phyloP scores from a whole-genome alignment of 2,329 filamentous ascomycete species.

The Fusarium coffeatum region DNA sequence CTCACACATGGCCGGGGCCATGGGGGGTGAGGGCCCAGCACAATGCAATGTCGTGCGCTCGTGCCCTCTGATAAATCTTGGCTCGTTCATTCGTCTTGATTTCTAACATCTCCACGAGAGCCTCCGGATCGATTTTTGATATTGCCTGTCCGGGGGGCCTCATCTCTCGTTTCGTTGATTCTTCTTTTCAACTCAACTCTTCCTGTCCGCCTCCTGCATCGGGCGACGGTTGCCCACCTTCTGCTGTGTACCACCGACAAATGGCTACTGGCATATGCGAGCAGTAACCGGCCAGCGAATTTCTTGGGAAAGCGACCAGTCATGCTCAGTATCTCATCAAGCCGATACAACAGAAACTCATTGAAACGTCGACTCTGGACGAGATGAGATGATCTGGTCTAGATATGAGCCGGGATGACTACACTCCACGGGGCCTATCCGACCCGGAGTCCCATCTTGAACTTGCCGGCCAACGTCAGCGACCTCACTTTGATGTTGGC shows the following conservation, averaged over 20 bases:
- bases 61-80: conserved; percentile 49
- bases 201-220: conserved; percentile 33
- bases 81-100: conserved; percentile 46
- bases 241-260: conserved; percentile 41
- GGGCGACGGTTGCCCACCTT: conserved; percentile 40
- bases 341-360: conserved; percentile 41
- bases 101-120: conserved; percentile 45
- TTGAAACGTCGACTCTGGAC: conserved; percentile 43
- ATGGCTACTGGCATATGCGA: conserved; percentile 42
- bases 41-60: conserved; percentile 49
- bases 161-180: conserved; percentile 34
- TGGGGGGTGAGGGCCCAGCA: conserved; percentile 45
- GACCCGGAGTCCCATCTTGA: conserved; percentile 50
- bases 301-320: conserved; percentile 35
- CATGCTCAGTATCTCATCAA: conserved; percentile 44
- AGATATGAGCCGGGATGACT: conserved; percentile 49
- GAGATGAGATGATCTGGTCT: conserved; percentile 48
- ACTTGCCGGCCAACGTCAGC: conserved; percentile 50
- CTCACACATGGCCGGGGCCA: conserved; percentile 46
- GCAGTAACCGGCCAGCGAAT: conserved; percentile 39
- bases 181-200: conserved; percentile 31
- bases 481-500: conserved; percentile 63
- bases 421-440: conserved; percentile 48
- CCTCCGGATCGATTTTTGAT: conserved; percentile 43
- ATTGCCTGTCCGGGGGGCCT: conserved; percentile 39